Evolutionary conservation across 441 rosid species (phyloP).

Genomic region (Capsella rubella): DNA sequence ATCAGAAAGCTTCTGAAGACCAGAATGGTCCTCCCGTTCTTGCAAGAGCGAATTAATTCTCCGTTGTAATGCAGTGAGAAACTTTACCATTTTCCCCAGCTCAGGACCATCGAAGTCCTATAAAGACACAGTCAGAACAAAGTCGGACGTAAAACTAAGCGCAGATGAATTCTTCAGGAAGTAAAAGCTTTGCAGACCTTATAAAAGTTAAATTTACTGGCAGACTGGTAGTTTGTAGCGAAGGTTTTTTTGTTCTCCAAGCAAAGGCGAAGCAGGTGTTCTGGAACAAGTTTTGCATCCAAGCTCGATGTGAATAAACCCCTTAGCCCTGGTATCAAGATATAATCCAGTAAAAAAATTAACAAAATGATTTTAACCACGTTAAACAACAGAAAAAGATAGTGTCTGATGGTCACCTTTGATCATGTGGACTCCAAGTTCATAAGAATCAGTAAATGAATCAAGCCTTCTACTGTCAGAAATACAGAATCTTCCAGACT

Average conservation of each 20-base stretch:
- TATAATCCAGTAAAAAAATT: conserved; percentile 22
- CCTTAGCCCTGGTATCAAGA: conserved; percentile 65
- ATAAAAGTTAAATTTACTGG: conserved; percentile 76
- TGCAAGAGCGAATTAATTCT: conserved; percentile 55
- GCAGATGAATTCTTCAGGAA: conserved; percentile 27
- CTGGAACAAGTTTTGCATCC: conserved; percentile 86
- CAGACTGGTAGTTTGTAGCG: conserved; percentile 52
- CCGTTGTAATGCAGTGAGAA: conserved; percentile 59
- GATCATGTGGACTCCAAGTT: conserved; percentile 74
- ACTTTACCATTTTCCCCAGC: conserved; percentile 79
- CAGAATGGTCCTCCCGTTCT: conserved; percentile 88
- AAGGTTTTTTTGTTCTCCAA: conserved; percentile 61
- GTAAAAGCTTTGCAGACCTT: conserved; percentile 63
- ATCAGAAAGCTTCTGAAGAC: conserved; percentile 79
- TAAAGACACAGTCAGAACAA: conserved; percentile 28
- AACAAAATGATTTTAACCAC: conserved; percentile 12
- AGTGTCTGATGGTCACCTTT: conserved; percentile 58
- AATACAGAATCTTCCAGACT: conserved; percentile 66
- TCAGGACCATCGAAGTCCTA: conserved; percentile 83
- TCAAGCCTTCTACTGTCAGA: conserved; percentile 66
- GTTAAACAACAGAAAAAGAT: conserved; percentile 21
- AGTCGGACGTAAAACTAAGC: conserved; percentile 26
- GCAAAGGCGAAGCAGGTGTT: conserved; percentile 84
- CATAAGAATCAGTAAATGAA: conserved; percentile 73
- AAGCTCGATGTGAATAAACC: conserved; percentile 63